A percentile compares a stretch with the other conserved stretches of the same genome.
These are phyloP conservation scores for Vitis amurensis DNA, from an alignment of 164 flowering plant species.

Conservation along the genomic window DNA sequence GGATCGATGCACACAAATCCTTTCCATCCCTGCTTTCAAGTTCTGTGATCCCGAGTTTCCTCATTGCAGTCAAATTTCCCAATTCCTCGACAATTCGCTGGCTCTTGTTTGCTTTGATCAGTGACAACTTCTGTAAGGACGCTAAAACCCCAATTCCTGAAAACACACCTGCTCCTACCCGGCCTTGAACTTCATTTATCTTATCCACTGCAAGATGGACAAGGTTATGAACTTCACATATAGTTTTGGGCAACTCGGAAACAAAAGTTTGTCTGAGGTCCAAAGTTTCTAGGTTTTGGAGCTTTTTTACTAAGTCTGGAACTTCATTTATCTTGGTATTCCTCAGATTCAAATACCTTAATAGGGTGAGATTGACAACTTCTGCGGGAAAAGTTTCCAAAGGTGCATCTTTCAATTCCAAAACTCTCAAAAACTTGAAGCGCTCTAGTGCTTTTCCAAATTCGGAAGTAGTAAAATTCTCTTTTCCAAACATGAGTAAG, in stretches of 20 bases:
- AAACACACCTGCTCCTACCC: neutral
- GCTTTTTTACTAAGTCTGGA: conserved; percentile 5
- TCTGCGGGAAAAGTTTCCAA: conserved; percentile 1
- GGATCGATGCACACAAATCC: conserved; percentile 4
- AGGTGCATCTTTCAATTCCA: conserved; percentile 3
- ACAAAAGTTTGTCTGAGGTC: neutral
- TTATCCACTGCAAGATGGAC: conserved; percentile 8
- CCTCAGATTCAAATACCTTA: conserved; percentile 8
- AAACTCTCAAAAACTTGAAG: conserved; percentile 1
- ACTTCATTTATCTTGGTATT: neutral
- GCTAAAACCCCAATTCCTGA: conserved; percentile 4
- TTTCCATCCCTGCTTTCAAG: conserved; percentile 10
- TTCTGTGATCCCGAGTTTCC: conserved; percentile 14
- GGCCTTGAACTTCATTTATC: neutral
- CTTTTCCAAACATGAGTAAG: neutral
- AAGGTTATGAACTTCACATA: conserved; percentile 1
- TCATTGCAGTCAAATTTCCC: conserved; percentile 7
- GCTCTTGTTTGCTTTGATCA: conserved; percentile 3
- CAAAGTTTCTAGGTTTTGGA: neutral
- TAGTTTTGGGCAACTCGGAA: neutral
- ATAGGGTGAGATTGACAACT: neutral
- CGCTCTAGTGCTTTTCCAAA: neutral
- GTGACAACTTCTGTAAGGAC: conserved; percentile 3
- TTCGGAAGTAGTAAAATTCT: neutral
- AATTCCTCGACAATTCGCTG: neutral